Conservation (phyloP, 2,329 filamentous ascomycete genomes). For the Microcyclosporella mali region DNA sequence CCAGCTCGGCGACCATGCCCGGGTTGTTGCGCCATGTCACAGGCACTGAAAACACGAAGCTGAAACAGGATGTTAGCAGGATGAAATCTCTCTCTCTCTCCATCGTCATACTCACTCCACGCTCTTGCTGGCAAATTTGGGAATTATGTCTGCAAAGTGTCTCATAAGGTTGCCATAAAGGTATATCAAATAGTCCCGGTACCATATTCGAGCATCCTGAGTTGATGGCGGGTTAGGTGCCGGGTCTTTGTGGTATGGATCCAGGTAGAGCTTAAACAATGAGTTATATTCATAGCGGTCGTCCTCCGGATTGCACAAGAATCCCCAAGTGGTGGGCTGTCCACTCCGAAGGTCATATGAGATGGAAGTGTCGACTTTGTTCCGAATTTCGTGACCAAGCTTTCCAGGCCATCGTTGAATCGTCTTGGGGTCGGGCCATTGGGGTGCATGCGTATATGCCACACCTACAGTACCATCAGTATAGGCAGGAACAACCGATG, state of each 20-base stretch:
- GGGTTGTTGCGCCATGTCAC: conserved; percentile 1
- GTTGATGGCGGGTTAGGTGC: conserved; percentile 1
- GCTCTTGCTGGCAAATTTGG: too few relatives aligned
- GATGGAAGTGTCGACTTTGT: not conserved
- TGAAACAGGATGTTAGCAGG: not conserved
- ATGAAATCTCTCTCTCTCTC: too few relatives aligned
- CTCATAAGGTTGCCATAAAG: conserved; percentile 6
- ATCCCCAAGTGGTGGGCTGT: conserved; percentile 11
- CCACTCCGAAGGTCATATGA: not conserved
- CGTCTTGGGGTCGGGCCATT: conserved; percentile 16
- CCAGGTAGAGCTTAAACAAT: conserved; percentile 20
- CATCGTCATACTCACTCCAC: too few relatives aligned
- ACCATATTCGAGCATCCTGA: conserved; percentile 12
- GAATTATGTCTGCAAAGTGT: conserved; percentile 1
- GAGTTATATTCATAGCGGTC: conserved; percentile 9
- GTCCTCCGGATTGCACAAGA: conserved; percentile 13
- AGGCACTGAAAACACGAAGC: not conserved
- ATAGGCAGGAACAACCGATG: not conserved
- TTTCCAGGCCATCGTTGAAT: conserved; percentile 18
- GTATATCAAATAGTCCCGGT: conserved; percentile 12
- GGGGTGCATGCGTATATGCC: conserved; percentile 13
- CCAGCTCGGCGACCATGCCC: conserved; percentile 1
- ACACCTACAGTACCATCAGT: conserved; percentile 7
- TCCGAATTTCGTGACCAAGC: not conserved
- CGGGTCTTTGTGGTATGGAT: conserved; percentile 13